Evolutionary conservation across 1,284 basidiomycete genomes (phyloP).

Genomic region (Pisolithus thermaeus): DNA sequence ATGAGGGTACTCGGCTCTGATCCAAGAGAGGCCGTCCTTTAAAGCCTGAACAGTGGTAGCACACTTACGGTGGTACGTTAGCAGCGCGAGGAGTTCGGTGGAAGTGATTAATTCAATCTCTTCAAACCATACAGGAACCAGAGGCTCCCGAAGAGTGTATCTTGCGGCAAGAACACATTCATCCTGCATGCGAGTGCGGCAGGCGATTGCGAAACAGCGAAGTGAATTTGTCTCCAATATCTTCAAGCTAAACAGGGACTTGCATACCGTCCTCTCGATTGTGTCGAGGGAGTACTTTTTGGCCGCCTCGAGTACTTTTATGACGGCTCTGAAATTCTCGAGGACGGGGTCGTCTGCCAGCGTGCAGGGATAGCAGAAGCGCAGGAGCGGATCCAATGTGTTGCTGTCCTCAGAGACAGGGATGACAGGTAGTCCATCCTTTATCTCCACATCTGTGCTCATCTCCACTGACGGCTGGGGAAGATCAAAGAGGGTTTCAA

Average conservation of each 20-base stretch:
- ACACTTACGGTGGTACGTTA: constrained; percentile 18
- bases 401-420: constrained; percentile 10
- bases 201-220: constrained; percentile 15
- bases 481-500: too few relatives aligned
- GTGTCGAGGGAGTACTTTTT: too few relatives aligned
- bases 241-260: constrained; percentile 9
- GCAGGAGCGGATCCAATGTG: constrained; percentile 7
- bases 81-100: constrained; percentile 11
- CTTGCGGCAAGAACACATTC: constrained; percentile 14
- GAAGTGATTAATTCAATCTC: constrained; percentile 15
- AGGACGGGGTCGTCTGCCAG: too few relatives aligned
- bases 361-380: too few relatives aligned
- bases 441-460: constrained; percentile 4
- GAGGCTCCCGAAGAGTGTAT: constrained; percentile 11
- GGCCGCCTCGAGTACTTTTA: too few relatives aligned
- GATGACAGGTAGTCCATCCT: constrained; percentile 16
- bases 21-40: constrained; percentile 14
- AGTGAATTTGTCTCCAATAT: constrained; percentile 14
- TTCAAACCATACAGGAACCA: constrained; percentile 12
- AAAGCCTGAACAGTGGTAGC: constrained; percentile 9
- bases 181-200: constrained; percentile 2
- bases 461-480: too few relatives aligned
- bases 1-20: constrained; percentile 13
- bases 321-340: too few relatives aligned
- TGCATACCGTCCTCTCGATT: constrained; percentile 12